phyloP scores from a whole-genome alignment of 2,329 filamentous ascomycete genomes.

The Scleromitrula shiraiana region DNA sequence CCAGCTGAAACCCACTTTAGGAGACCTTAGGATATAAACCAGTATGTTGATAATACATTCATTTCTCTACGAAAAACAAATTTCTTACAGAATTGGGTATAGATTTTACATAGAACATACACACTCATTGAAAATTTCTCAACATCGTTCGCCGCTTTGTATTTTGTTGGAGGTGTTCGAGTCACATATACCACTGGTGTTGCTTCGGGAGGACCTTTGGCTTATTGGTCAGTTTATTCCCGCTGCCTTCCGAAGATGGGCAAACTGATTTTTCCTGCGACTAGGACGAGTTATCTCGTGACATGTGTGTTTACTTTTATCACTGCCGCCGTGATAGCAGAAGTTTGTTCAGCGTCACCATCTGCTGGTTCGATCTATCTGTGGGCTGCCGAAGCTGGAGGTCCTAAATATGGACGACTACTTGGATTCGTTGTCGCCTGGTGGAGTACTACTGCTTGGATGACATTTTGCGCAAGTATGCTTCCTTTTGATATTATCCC shows the following conservation, averaged over 20 bases:
- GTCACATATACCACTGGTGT: constrained; percentile 56
- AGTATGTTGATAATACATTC: constrained; percentile 34
- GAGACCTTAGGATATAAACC: constrained; percentile 47
- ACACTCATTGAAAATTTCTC: constrained; percentile 51
- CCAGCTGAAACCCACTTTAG: constrained; percentile 23
- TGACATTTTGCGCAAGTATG: constrained; percentile 12
- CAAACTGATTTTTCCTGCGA: not conserved
- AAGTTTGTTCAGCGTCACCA: constrained; percentile 13
- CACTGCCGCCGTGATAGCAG: constrained; percentile 13
- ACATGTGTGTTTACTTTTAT: constrained; percentile 14
- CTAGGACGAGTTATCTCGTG: constrained; percentile 47
- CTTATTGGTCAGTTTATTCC: constrained; percentile 43
- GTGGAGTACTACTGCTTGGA: constrained; percentile 15
- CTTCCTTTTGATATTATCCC: not conserved
- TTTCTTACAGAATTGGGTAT: no score
- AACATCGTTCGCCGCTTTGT: constrained; percentile 51
- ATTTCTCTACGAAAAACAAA: no score
- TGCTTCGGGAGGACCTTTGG: constrained; percentile 50
- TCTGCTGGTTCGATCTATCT: constrained; percentile 15
- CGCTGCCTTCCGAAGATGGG: not conserved
- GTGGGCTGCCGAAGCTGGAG: constrained; percentile 12
- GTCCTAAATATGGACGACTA: constrained; percentile 12
- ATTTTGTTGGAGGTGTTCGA: constrained; percentile 52
- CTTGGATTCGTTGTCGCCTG: constrained; percentile 13
- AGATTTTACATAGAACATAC: constrained; percentile 43